phyloP scores from a whole-genome alignment of 2,329 filamentous ascomycete species.

The Fonsecaea pedrosoi region DNA sequence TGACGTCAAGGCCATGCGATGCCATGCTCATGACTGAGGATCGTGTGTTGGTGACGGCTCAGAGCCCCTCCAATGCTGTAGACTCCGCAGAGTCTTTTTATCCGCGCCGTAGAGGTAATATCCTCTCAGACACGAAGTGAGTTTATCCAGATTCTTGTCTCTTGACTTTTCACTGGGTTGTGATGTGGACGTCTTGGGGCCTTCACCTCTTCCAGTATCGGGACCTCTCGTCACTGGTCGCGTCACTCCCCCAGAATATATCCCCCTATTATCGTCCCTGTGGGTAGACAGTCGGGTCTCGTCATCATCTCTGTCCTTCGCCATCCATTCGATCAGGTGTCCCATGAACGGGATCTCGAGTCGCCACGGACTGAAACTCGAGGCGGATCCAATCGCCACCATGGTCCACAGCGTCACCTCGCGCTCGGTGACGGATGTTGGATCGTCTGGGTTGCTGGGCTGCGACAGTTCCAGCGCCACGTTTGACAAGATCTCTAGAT shows the following conservation, averaged over 20 bases:
- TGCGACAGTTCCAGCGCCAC: constrained; percentile 27
- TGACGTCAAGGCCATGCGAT: neutral
- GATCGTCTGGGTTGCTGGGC: constrained; percentile 18
- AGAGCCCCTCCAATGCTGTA: constrained; percentile 14
- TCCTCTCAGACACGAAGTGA: constrained; percentile 29
- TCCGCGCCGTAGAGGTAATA: constrained; percentile 34
- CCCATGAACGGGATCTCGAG: constrained; percentile 36
- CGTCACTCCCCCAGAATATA: neutral
- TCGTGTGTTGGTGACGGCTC: neutral
- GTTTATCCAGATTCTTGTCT: constrained; percentile 24
- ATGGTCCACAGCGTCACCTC: constrained; percentile 33
- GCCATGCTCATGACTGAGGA: neutral
- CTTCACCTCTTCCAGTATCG: neutral
- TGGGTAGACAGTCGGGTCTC: too few species aligned
- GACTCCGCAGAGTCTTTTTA: constrained; percentile 26
- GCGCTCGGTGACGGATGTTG: constrained; percentile 21
- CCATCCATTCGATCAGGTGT: constrained; percentile 32
- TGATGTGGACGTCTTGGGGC: neutral
- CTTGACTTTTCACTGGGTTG: neutral
- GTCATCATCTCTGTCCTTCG: constrained; percentile 16
- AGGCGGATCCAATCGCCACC: constrained; percentile 27
- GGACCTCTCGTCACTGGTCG: too few species aligned
- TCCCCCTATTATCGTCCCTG: neutral
- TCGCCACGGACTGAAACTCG: constrained; percentile 31
- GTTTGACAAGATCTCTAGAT: constrained; percentile 25